phyloP scores from a whole-genome alignment of 2,329 filamentous ascomycete species.

The Colletotrichum tabaci region DNA sequence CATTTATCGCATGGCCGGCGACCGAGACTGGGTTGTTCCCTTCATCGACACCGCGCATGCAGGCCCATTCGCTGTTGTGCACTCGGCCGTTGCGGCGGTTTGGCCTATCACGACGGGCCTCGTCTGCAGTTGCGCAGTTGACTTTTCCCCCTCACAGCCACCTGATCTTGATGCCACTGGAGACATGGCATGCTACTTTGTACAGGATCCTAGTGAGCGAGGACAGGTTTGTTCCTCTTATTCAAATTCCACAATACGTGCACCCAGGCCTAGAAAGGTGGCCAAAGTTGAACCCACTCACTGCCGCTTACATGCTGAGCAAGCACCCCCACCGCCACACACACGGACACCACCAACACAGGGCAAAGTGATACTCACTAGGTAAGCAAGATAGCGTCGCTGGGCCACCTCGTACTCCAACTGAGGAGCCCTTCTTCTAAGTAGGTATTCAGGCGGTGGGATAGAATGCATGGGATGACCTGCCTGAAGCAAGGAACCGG shows the following conservation, averaged over 20 bases:
- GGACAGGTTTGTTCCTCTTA: background rate
- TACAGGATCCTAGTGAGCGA: too few relatives aligned
- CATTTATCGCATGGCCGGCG: slow-evolving; percentile 27
- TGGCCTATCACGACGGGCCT: slow-evolving; percentile 35
- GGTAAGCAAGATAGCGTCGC: background rate
- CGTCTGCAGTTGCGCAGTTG: slow-evolving; percentile 13
- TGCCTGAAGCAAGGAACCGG: slow-evolving; percentile 26
- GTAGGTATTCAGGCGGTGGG: slow-evolving; percentile 2
- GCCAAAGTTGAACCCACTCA: background rate
- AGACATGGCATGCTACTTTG: background rate
- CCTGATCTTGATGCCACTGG: slow-evolving; percentile 17
- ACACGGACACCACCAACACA: background rate
- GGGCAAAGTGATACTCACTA: too few relatives aligned
- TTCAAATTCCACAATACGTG: background rate
- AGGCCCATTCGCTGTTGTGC: slow-evolving; percentile 32
- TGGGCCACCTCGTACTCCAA: background rate
- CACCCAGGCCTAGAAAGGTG: background rate
- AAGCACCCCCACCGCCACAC: slow-evolving; percentile 7
- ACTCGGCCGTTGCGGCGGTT: slow-evolving; percentile 23
- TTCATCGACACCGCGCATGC: slow-evolving; percentile 20
- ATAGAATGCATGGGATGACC: slow-evolving; percentile 15
- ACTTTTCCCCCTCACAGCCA: slow-evolving; percentile 23
- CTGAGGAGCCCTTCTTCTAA: slow-evolving; percentile 7
- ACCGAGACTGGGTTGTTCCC: slow-evolving; percentile 35
- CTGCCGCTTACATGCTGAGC: slow-evolving; percentile 8